Base-by-base conservation (phyloP, 441 rosid species). In the Aleurites moluccanus region DNA sequence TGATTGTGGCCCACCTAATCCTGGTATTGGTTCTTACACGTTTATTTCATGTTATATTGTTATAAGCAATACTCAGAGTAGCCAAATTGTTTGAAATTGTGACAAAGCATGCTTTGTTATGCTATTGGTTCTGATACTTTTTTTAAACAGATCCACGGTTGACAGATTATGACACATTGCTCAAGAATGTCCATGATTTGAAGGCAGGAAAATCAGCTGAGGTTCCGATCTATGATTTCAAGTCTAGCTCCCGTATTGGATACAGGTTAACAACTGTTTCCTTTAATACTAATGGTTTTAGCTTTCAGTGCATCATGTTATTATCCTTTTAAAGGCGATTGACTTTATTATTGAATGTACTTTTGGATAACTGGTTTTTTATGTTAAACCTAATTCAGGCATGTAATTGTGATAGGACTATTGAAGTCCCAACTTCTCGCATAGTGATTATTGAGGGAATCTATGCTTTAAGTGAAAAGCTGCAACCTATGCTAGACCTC, bases 91-190 rank as follows among this genome's bases (percentile, higher is more conserved):
- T 70, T 73, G 30, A 69, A 62, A 56, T 52, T 55, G 73, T 69
- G 67, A 62, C 30, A 42, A 62, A 64, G 27, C 67, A 71, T 53
- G 50, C 27, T 4, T 64, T 67, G 21, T 35, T 23, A 66, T 80
- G 65, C 64, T 38, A 65, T 28, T 67, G 15, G 52, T 69, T 65
- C 60, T 57, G 35, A 75, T 61, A 15, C 44, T 62, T 30, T 33
- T 69, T 44, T 74, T 65, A 57, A 76, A 55, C 93, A 96, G 99
- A 96, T 89, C 99, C 99, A 11, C 96, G 98, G 69, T 80, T 96
- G 85, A 96, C 99, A n/a, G 99, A 96, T 83, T 93, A 93, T 70
- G 99, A 87, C 65, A 89, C 96, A 35, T 85, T 96, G 84, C 96
- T 96, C 57, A 78, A 85, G 89, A 89, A 92, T 87, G 82, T 96